Evolutionary conservation across 2,329 filamentous ascomycete genomes (phyloP).

Genomic region (Tolypocladium album): DNA sequence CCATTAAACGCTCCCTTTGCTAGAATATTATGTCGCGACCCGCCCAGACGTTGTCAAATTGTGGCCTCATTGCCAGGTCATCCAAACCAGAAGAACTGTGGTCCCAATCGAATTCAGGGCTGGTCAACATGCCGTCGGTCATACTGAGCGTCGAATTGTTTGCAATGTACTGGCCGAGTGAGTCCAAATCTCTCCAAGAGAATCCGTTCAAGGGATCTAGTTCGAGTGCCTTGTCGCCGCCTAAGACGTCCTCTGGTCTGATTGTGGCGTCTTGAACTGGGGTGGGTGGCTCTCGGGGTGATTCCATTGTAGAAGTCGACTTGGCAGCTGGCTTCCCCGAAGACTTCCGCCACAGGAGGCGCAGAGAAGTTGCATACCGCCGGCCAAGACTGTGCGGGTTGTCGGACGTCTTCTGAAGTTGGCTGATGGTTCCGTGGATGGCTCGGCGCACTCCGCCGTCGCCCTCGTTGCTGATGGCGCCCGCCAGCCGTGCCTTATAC

Average conservation of each 20-base stretch:
- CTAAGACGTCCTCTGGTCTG: conserved; percentile 9
- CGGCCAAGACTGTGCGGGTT: conserved; percentile 49
- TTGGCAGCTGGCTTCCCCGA: conserved; percentile 6
- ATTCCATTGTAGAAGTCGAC: conserved; percentile 1
- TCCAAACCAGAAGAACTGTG: conserved; percentile 10
- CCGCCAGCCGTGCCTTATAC: conserved; percentile 41
- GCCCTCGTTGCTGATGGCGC: conserved; percentile 44
- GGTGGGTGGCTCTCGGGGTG: conserved; percentile 12
- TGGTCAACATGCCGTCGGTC: conserved; percentile 14
- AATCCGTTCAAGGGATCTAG: conserved; percentile 42
- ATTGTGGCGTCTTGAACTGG: conserved; percentile 11
- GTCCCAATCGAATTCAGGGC: conserved; percentile 14
- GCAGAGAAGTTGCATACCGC: conserved; percentile 49
- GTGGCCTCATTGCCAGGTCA: conserved; percentile 8
- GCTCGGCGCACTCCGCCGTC: conserved; percentile 45
- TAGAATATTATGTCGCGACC: conserved; percentile 12
- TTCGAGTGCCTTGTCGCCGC: conserved; percentile 18
- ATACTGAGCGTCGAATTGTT: conserved; percentile 11
- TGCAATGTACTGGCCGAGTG: conserved; percentile 42
- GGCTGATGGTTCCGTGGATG: conserved; percentile 46
- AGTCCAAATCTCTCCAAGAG: conserved; percentile 50
- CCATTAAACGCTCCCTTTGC: neutral
- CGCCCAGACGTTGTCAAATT: conserved; percentile 9
- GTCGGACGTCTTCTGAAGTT: conserved; percentile 46
- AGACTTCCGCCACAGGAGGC: conserved; percentile 45